Evolutionary conservation across 2,329 filamentous ascomycete genomes (phyloP).

Genomic region (Colletotrichum viniferum): DNA sequence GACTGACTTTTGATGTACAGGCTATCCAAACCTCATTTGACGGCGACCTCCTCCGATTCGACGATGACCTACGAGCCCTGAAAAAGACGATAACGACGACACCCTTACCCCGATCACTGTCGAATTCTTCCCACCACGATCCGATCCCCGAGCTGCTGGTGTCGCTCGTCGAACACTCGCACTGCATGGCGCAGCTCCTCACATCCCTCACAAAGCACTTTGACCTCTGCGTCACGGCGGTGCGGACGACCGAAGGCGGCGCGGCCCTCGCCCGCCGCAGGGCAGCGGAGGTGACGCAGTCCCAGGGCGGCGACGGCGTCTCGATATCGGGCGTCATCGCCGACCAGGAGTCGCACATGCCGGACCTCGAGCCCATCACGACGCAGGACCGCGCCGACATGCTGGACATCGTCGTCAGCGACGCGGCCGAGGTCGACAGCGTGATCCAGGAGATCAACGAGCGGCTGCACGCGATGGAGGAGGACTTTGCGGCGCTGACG

Average conservation of each 20-base stretch:
- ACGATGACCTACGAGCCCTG: constrained; percentile 72
- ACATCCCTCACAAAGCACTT: constrained; percentile 86
- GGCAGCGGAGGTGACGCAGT: constrained; percentile 66
- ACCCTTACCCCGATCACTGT: constrained; percentile 35
- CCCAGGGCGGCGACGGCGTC: constrained; percentile 50
- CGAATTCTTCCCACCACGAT: constrained; percentile 38
- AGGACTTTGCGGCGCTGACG: constrained; percentile 66
- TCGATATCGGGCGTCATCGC: constrained; percentile 72
- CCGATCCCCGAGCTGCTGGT: constrained; percentile 61
- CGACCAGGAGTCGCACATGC: constrained; percentile 55
- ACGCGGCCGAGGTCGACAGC: constrained; percentile 70
- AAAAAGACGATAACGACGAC: constrained; percentile 58
- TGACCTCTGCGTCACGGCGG: constrained; percentile 89
- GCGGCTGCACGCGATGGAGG: constrained; percentile 77
- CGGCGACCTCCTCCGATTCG: constrained; percentile 75
- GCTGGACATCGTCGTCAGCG: constrained; percentile 77
- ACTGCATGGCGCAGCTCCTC: constrained; percentile 81
- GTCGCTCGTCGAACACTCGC: constrained; percentile 73
- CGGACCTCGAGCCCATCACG: constrained; percentile 71
- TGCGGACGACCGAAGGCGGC: constrained; percentile 86
- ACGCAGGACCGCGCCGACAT: constrained; percentile 81
- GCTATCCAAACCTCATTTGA: constrained; percentile 75
- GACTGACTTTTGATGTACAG: constrained; percentile 35
- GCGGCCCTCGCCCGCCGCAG: constrained; percentile 71
- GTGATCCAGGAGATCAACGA: constrained; percentile 76